Evolutionary conservation across 805 yeast species (phyloP).

Genomic region (Lipomyces orientalis): DNA sequence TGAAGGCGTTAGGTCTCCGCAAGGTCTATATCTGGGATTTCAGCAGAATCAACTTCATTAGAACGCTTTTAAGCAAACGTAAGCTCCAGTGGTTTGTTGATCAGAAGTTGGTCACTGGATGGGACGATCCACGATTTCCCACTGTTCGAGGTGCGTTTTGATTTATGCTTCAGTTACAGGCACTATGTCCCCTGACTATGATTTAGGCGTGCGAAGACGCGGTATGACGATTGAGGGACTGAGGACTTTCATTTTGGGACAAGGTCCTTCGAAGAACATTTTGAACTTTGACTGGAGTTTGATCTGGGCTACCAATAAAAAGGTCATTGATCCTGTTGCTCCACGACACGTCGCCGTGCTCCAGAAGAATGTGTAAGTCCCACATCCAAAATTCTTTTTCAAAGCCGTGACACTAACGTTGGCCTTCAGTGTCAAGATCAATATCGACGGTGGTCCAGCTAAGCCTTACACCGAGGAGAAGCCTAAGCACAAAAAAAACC

Average conservation of each 20-base stretch:
- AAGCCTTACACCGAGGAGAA: slow-evolving; percentile 68
- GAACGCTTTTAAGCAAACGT: slow-evolving; percentile 95
- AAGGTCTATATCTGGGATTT: slow-evolving; percentile 98
- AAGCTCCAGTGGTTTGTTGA: slow-evolving; percentile 99
- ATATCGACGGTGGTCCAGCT: slow-evolving; percentile 68
- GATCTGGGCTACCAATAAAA: slow-evolving; percentile 97
- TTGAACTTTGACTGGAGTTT: slow-evolving; percentile 96
- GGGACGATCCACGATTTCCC: slow-evolving; percentile 99
- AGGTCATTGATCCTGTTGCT: slow-evolving; percentile 94
- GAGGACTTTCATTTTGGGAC: slow-evolving; percentile 88
- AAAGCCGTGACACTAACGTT: neutral
- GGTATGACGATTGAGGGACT: slow-evolving; percentile 99
- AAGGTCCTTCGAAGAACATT: slow-evolving; percentile 98
- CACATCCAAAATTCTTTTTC: neutral
- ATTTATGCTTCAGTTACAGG: neutral
- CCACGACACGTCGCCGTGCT: slow-evolving; percentile 91
- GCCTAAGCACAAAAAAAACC: slow-evolving; percentile 94
- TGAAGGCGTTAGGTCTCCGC: slow-evolving; percentile 78
- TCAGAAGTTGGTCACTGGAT: slow-evolving; percentile 80
- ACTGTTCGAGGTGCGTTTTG: slow-evolving; percentile 80
- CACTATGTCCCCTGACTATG: neutral
- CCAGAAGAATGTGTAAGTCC: slow-evolving; percentile 51
- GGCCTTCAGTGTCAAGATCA: slow-evolving; percentile 61
- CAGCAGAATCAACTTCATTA: slow-evolving; percentile 93
- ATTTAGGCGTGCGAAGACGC: slow-evolving; percentile 81